Evolutionary conservation across 2,329 filamentous ascomycete genomes (phyloP).

Genomic region (Colletotrichum neosansevieriae): DNA sequence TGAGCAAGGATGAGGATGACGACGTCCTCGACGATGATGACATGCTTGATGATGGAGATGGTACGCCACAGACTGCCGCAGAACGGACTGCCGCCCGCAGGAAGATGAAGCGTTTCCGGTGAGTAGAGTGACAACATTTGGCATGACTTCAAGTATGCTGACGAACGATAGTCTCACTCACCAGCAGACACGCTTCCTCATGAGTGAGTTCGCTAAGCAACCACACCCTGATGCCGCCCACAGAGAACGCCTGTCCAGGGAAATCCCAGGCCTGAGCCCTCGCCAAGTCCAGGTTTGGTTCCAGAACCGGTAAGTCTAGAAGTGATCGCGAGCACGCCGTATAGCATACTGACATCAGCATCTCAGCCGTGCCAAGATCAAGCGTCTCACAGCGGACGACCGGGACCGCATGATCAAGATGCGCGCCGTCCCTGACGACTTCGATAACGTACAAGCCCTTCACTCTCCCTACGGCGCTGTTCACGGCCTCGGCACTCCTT

Average conservation of each 20-base stretch:
- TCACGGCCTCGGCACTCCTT: constrained; percentile 61
- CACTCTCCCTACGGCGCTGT: constrained; percentile 76
- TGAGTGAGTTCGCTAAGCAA: constrained; percentile 97
- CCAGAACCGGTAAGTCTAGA: constrained; percentile 82
- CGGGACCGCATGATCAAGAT: constrained; percentile 79
- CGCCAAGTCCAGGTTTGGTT: constrained; percentile 99
- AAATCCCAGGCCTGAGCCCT: constrained; percentile 92
- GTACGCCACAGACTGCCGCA: constrained; percentile 64
- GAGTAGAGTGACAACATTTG: constrained; percentile 50
- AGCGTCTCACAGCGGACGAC: constrained; percentile 77
- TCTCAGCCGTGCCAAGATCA: constrained; percentile 75
- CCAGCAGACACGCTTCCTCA: constrained; percentile 95
- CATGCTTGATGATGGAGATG: constrained; percentile 63
- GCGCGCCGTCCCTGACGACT: constrained; percentile 77
- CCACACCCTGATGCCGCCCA: constrained; percentile 94
- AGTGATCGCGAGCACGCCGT: background rate
- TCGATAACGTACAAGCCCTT: constrained; percentile 76
- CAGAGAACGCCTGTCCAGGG: constrained; percentile 84
- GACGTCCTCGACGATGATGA: constrained; percentile 69
- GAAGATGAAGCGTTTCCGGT: constrained; percentile 85
- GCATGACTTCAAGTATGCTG: background rate
- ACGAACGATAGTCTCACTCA: constrained; percentile 79
- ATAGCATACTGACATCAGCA: constrained; percentile 38
- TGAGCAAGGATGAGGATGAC: constrained; percentile 62
- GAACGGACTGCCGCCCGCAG: constrained; percentile 69